Evolutionary conservation across 257 asterid genomes (phyloP), one percentile per base, ranked within the genome.

Genomic region (Parsonsia alboflavescens): DNA sequence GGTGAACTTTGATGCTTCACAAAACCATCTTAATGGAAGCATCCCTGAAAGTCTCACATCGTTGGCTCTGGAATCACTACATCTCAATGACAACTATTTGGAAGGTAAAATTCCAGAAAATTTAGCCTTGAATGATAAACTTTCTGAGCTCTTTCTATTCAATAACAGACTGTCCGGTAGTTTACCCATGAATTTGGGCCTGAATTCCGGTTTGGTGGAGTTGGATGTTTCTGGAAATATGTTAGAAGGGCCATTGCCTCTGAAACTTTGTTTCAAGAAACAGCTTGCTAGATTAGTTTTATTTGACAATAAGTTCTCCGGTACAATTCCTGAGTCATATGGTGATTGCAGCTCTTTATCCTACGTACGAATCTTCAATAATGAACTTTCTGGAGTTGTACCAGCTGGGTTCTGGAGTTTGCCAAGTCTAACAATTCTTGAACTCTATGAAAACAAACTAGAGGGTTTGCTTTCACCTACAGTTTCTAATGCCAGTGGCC

Each of bases 361-460:
- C 0, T 83, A 86, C 4, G 82, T 88, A 44, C 88, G 98, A 0
- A 68, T 89, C 16, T 84, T 73, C 57, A 70, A 82, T 58, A 91
- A 93, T 56, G 70, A 77, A 30, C 71, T 93, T 13, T 85, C 91
- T 0, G 97, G 97, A 50, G 68, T 6, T 16, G 61, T 89, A 24
- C 97, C 97, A 4, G 57, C 79, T 26, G 85, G 88, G 56, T 82
- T 93, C 56, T 93, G 92, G 97, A 80, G 96, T 45, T 85, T 89
- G 7, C 50, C 72, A 6, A 82, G 80, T 7, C 83, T 88, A n/a
- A 67, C 75, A 24, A 76, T 78, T 44, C 53, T 93, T 24, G 96
- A 93, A 78, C 62, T 93, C 48, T 28, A 85, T 11, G 76, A 82
- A 76, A 93, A 93, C 76, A 79, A 73, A 65, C 76, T 93, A 6